phyloP scores from a whole-genome alignment of 2,329 filamentous ascomycete genomes.

The Penicillium sp. region DNA sequence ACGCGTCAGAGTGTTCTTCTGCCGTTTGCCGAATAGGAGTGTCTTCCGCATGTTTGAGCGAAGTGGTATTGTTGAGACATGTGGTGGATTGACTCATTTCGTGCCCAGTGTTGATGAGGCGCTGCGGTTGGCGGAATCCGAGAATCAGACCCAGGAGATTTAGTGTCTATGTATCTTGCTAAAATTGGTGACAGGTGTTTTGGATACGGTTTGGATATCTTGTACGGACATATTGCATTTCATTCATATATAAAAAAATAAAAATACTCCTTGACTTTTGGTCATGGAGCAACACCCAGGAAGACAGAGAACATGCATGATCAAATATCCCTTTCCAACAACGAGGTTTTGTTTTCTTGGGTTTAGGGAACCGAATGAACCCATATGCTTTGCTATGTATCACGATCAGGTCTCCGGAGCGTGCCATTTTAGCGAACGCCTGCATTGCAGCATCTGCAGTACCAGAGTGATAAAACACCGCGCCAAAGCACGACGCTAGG shows the following conservation, averaged over 20 bases:
- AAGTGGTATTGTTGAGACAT: constrained; percentile 80
- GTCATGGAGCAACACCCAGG: not conserved
- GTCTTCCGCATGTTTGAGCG: constrained; percentile 71
- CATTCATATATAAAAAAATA: not conserved
- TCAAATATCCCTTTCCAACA: not conserved
- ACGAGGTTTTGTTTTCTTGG: not conserved
- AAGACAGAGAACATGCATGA: not conserved
- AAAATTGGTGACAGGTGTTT: not conserved
- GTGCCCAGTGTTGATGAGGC: constrained; percentile 82
- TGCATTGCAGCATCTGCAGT: not conserved
- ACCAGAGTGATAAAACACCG: no score
- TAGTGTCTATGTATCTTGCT: constrained; percentile 5
- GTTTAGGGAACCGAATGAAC: not conserved
- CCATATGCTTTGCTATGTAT: not conserved
- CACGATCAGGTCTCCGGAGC: no score
- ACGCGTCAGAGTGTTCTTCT: constrained; percentile 61
- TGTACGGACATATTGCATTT: constrained; percentile 1
- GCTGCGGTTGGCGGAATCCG: constrained; percentile 72
- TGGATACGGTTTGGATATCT: not conserved
- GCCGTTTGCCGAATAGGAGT: constrained; percentile 51
- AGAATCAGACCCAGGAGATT: constrained; percentile 49
- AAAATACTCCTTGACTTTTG: not conserved
- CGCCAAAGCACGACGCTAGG: no score
- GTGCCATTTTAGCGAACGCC: not conserved
- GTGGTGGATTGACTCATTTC: constrained; percentile 75